Evolutionary conservation across 2,329 filamentous ascomycete genomes (phyloP), one percentile per base, ranked within the genome.

Genomic region (Lachnellula subtilissima): DNA sequence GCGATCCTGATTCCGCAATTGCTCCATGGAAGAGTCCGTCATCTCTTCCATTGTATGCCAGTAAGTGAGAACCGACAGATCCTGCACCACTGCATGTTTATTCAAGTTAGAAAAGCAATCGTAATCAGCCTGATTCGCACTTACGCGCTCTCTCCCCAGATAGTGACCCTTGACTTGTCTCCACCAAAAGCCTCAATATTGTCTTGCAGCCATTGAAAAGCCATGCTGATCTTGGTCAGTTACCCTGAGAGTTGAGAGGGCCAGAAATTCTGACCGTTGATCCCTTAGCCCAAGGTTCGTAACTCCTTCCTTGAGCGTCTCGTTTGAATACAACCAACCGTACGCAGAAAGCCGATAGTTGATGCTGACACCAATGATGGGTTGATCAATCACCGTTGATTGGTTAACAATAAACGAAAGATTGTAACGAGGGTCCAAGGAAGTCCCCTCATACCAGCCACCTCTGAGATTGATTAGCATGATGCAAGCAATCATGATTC

Each of bases 381-480:
- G 75, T 56, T 74, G 73, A 57, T 69, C 68, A 15, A 75, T 74
- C 12, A 65, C 57, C 4, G 72, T 69, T 0, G 74, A 72, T 39
- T 75, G 72, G n/a, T 72, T 60, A 3, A 84, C 77, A 48, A 84
- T 76, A 55, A 76, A 79, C 15, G 78, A 79, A 49, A 82, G 71
- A 61, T 85, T 84, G 65, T 84, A 85, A 28, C 79, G 73, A 23
- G 74, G 65, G 50, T 79, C 75, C 70, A 48, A 74, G 11, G 42
- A 17, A 8, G 42, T 45, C 17, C 42, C 42, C 42, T 45, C 42
- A 45, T n/a, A 45, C 17, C 17, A 45, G 17, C 42, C 42, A 22
- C 42, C 42, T 45, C 42, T 45, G 42, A 11, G 11, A 22, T 8
- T 14, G 15, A 45, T 45, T 22, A 75, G n/a, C 48, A 12, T 36